Base-by-base conservation (phyloP, 2,329 filamentous ascomycete genomes). In the Fonsecaea monophora region DNA sequence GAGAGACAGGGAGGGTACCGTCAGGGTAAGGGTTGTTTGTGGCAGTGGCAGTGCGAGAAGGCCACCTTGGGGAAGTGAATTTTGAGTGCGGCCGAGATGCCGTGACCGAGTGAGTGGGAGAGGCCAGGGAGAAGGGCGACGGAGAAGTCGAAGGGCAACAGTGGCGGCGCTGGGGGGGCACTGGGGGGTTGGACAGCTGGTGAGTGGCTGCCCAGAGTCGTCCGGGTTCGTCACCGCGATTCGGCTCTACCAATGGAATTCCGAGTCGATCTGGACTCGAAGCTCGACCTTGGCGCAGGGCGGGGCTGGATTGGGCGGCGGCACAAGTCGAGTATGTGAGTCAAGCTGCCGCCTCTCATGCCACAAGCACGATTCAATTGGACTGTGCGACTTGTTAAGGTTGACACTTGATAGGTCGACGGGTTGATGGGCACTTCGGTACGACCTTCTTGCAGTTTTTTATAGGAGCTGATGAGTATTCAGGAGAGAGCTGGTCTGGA, bases 241-340 rank as follows among this genome's bases (percentile, higher is more conserved):
- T 65, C 53, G 53, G 61, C 35, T 48, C 45, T n/a, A 34, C 59
- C 59, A 61, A 61, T 61, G 7, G 59, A 54, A 40, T 13, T 54
- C 18, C 59, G 35, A 15, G 45, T 48, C 53, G n/a, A 53, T 35
- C 57, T 60, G 38, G 57, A 42, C 45, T 61, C 59, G 42, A 61
- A 40, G 18, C 45, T 61, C 59, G 48, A 30, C 15, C 48, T 61
- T 37, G 59, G 45, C 45, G 32, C 50, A 48, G 53, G 59, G 59
- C 45, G 59, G 59, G 59, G 59, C 59, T 61, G 59, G 7, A 25
- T n/a, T 38, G 37, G 15, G 40, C 25, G 40, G 34, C 25, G 40
- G 57, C 40, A 60, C 57, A 60, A 42, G 57, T 59, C 57, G 35
- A 25, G 25, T 48, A 40, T 48, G 34, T 61, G 59, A 61, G 15